These are phyloP conservation scores for Halenospora varia DNA, from an alignment of 495 filamentous ascomycete species.

Conservation along the genomic window DNA sequence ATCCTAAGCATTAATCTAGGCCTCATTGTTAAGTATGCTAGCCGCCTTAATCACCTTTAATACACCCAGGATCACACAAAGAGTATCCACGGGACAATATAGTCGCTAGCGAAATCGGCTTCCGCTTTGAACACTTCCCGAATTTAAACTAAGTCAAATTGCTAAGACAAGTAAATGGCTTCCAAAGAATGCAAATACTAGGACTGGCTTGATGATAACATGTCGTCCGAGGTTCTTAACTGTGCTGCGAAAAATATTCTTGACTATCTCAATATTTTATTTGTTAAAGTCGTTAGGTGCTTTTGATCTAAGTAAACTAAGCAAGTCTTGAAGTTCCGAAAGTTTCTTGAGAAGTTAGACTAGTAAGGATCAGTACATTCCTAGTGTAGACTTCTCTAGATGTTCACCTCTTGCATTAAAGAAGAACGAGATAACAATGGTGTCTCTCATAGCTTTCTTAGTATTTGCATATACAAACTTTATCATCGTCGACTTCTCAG, in stretches of 20 bases:
- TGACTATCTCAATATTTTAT: constrained; percentile 13
- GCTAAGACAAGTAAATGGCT: too few species aligned
- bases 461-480: background rate
- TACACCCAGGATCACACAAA: too few species aligned
- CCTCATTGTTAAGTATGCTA: too few species aligned
- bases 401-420: constrained; percentile 3
- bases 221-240: constrained; percentile 11
- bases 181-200: too few species aligned
- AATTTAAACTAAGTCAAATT: too few species aligned
- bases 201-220: too few species aligned
- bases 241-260: background rate
- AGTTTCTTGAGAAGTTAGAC: constrained; percentile 25
- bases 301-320: constrained; percentile 13
- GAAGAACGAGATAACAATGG: background rate
- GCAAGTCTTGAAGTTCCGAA: constrained; percentile 8
- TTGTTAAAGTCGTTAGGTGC: constrained; percentile 9
- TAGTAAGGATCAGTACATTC: constrained; percentile 31
- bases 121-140: too few species aligned
- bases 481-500: background rate
- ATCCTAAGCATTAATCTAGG: too few species aligned
- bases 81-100: too few species aligned
- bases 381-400: constrained; percentile 26
- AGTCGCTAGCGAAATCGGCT: too few species aligned
- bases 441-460: background rate
- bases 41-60: too few species aligned